These are phyloP conservation scores for Pholiota microspora DNA, from an alignment of 768 basidiomycete genomes.

Conservation along the genomic window DNA sequence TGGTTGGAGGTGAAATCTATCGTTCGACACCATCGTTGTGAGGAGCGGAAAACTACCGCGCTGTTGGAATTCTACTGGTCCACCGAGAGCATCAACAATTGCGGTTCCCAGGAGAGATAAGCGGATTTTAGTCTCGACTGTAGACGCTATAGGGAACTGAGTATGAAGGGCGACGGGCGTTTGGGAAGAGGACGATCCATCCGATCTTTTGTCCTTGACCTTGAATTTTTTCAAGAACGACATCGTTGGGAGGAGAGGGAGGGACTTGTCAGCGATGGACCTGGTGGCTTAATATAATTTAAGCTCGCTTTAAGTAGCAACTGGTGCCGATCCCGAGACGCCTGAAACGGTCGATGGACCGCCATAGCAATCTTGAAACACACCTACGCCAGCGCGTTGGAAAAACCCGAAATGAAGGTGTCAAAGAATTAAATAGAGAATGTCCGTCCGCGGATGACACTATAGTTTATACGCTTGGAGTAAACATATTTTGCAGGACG, in stretches of 20 bases:
- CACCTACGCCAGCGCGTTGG: not conserved
- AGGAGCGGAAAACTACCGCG: constrained; percentile 38
- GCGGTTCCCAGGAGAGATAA: constrained; percentile 38
- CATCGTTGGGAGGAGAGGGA: not conserved
- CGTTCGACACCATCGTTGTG: constrained; percentile 35
- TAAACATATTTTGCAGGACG: not conserved
- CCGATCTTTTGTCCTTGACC: not conserved
- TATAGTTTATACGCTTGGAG: not conserved
- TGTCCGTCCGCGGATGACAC: not conserved
- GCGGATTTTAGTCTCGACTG: constrained; percentile 35
- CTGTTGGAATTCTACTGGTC: constrained; percentile 37
- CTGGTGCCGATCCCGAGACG: not conserved
- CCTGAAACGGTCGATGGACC: not conserved
- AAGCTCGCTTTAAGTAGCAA: not conserved
- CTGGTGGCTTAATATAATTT: not conserved
- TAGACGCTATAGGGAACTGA: constrained; percentile 27
- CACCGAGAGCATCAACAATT: constrained; percentile 45
- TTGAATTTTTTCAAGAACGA: not conserved
- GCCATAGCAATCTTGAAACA: not conserved
- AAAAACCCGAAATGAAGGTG: not conserved
- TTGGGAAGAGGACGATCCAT: not conserved
- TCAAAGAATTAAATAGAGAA: not conserved
- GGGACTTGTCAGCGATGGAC: not conserved
- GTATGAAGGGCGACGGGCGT: constrained; percentile 16
- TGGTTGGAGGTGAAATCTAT: constrained; percentile 31